Percentiles rank a stretch among this genome's conserved stretches.
Evolutionary conservation across 2,329 filamentous ascomycete species (phyloP).

Genomic region (Pseudocercospora vitis): DNA sequence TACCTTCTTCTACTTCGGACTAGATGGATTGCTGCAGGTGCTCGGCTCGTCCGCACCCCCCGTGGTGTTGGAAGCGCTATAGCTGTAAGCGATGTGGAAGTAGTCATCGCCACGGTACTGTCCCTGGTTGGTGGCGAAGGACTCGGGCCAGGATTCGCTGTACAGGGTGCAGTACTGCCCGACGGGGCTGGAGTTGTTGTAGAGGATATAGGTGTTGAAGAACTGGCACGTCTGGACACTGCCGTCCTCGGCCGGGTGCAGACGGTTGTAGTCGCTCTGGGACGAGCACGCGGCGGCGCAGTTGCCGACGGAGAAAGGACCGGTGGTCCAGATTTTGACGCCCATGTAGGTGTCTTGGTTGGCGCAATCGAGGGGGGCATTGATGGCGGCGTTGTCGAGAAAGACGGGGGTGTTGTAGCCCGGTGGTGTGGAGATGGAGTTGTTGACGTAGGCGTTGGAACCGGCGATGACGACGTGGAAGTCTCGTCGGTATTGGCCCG

Average conservation of each 20-base stretch:
- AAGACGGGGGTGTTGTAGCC: constrained; percentile 26
- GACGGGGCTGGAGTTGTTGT: constrained; percentile 27
- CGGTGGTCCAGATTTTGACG: constrained; percentile 26
- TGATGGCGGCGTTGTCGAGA: constrained; percentile 34
- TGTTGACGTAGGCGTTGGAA: constrained; percentile 33
- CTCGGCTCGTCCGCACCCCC: constrained; percentile 10
- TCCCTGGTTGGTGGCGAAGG: constrained; percentile 32
- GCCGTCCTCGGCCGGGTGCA: constrained; percentile 25
- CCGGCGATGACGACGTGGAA: constrained; percentile 33
- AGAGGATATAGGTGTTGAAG: constrained; percentile 39
- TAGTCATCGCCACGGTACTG: constrained; percentile 18
- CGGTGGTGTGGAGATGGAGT: constrained; percentile 29
- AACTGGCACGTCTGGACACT: constrained; percentile 35
- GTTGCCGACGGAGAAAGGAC: constrained; percentile 26
- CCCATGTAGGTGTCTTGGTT: constrained; percentile 31
- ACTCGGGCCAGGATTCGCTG: constrained; percentile 26
- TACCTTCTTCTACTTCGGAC: not conserved
- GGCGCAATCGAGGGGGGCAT: constrained; percentile 36
- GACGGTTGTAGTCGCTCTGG: constrained; percentile 28
- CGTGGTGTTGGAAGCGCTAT: constrained; percentile 19
- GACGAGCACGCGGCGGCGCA: constrained; percentile 32
- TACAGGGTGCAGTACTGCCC: constrained; percentile 36
- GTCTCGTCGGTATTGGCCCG: constrained; percentile 26
- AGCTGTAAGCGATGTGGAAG: constrained; percentile 19
- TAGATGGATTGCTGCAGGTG: constrained; percentile 8